Evolutionary conservation across 805 yeast species (phyloP).

Genomic region (Brettanomyces nanus): DNA sequence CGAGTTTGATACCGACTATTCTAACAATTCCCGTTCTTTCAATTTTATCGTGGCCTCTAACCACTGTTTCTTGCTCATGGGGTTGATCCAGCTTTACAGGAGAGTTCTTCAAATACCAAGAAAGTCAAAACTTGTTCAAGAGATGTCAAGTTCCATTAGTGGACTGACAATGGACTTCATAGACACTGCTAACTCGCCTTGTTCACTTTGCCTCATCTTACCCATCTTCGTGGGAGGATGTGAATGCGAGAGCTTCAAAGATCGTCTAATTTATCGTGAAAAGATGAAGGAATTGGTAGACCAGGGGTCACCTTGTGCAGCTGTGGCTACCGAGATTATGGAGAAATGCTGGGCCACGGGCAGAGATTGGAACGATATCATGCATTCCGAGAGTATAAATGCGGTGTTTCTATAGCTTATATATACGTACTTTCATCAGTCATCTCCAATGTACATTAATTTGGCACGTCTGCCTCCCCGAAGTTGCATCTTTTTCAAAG

Average conservation of each 20-base stretch:
- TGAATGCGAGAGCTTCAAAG: constrained; percentile 35
- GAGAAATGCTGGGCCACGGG: constrained; percentile 45
- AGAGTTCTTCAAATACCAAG: constrained; percentile 43
- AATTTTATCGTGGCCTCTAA: constrained; percentile 37
- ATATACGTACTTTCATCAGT: not conserved
- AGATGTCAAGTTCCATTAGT: constrained; percentile 34
- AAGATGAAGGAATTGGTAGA: constrained; percentile 34
- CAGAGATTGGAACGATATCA: constrained; percentile 43
- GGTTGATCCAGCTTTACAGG: constrained; percentile 47
- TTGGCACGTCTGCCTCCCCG: constrained; percentile 8
- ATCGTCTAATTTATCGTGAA: constrained; percentile 29
- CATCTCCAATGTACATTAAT: constrained; percentile 15
- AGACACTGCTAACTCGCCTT: constrained; percentile 34
- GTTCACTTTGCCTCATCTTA: constrained; percentile 48
- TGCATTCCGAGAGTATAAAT: constrained; percentile 33
- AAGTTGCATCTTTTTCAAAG: constrained; percentile 33
- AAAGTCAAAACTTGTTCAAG: constrained; percentile 38
- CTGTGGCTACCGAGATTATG: constrained; percentile 32
- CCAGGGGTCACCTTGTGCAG: constrained; percentile 32
- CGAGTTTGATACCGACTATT: constrained; percentile 5
- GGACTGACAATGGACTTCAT: constrained; percentile 30
- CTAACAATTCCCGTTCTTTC: constrained; percentile 10
- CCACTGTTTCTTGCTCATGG: constrained; percentile 42
- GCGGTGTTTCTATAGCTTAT: constrained; percentile 40
- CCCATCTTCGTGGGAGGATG: constrained; percentile 53